phyloP scores from a whole-genome alignment of 2,329 filamentous ascomycete genomes.

The Xylaria sp. region DNA sequence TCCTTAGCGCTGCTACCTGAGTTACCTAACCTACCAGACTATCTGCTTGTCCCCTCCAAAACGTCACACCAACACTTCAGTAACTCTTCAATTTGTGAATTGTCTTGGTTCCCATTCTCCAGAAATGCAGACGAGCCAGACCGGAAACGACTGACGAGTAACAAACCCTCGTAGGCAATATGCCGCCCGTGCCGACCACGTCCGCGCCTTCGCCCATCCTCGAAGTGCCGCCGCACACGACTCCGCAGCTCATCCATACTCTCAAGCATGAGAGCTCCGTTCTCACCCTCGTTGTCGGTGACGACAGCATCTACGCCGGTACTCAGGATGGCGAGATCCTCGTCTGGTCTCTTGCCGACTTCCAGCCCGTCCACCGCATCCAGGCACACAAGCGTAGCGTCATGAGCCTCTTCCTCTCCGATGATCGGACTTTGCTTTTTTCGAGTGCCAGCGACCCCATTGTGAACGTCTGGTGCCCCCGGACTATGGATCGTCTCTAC shows the following conservation, averaged over 20 bases:
- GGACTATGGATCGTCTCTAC: conserved; percentile 79
- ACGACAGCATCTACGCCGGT: conserved; percentile 87
- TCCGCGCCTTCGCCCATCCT: conserved; percentile 45
- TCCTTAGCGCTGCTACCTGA: neutral
- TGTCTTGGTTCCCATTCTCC: neutral
- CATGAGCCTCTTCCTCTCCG: conserved; percentile 82
- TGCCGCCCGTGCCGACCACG: conserved; percentile 41
- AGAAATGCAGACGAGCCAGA: conserved; percentile 16
- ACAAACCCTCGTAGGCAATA: conserved; percentile 34
- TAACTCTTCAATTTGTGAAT: neutral
- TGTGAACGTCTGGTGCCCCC: conserved; percentile 91
- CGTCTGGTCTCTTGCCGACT: conserved; percentile 90
- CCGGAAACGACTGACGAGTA: conserved; percentile 16
- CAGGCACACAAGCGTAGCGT: conserved; percentile 94
- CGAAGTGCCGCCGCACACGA: conserved; percentile 47
- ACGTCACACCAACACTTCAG: conserved; percentile 24
- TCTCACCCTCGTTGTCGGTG: conserved; percentile 83
- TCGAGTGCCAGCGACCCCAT: conserved; percentile 94
- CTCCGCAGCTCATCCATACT: conserved; percentile 77
- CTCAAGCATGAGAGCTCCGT: conserved; percentile 82
- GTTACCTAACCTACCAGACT: too few species aligned
- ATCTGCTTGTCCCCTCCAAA: neutral
- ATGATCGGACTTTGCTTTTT: conserved; percentile 80
- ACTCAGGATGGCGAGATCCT: conserved; percentile 94
- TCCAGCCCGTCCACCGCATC: conserved; percentile 80